These are phyloP conservation scores for Moniliella sp. DNA, from an alignment of 1,284 basidiomycete species.

Conservation along the genomic window DNA sequence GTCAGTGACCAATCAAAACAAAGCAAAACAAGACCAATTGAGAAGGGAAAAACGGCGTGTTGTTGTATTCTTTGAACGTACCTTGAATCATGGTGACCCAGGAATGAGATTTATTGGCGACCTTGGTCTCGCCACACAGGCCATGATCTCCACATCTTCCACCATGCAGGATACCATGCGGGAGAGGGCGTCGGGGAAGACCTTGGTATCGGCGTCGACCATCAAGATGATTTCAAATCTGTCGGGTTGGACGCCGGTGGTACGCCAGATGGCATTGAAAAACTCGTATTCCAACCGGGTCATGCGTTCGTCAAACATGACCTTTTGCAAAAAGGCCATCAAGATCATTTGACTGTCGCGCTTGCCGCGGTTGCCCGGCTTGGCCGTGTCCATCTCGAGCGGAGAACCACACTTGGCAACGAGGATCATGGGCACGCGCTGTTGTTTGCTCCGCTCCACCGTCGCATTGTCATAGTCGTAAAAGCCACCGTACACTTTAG, in stretches of 20 bases:
- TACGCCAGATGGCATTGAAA: conserved; percentile 38
- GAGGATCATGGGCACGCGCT: conserved; percentile 79
- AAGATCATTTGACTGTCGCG: conserved; percentile 76
- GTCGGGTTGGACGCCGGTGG: conserved; percentile 37
- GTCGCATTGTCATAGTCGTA: conserved; percentile 86
- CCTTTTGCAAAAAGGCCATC: conserved; percentile 38
- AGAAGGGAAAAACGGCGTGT: too few relatives aligned
- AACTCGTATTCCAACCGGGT: conserved; percentile 38
- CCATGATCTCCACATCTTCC: conserved; percentile 38
- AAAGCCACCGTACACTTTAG: conserved; percentile 90
- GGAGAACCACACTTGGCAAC: conserved; percentile 60
- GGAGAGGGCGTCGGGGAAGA: conserved; percentile 36
- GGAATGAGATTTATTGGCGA: conserved; percentile 37
- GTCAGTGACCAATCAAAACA: too few relatives aligned
- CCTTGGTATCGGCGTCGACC: conserved; percentile 38
- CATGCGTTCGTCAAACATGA: conserved; percentile 40
- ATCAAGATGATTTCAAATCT: conserved; percentile 36
- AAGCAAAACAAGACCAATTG: too few relatives aligned
- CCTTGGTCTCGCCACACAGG: conserved; percentile 39
- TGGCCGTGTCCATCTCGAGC: conserved; percentile 63
- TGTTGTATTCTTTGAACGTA: too few relatives aligned
- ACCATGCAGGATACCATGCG: conserved; percentile 38
- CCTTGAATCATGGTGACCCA: conserved; percentile 40
- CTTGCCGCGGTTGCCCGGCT: conserved; percentile 95
- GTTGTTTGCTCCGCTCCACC: conserved; percentile 75